Conservation (phyloP, 768 basidiomycete genomes). For the Xerocomellus dryophilus region DNA sequence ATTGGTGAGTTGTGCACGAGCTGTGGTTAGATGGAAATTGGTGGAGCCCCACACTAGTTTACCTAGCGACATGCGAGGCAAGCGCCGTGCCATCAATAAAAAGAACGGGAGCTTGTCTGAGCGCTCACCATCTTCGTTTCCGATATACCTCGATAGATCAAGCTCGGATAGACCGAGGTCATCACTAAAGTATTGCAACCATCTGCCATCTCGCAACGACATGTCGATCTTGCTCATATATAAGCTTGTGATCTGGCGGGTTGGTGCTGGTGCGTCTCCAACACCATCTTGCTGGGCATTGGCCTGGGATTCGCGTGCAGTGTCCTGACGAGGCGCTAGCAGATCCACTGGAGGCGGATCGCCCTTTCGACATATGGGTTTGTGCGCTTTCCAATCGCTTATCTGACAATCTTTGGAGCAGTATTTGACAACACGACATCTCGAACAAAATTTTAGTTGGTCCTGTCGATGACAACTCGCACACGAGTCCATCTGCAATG, state of each 20-base stretch:
- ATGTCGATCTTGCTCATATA: neutral
- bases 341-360: neutral
- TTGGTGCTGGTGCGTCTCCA: neutral
- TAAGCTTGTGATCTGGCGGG: neutral
- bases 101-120: neutral
- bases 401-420: neutral
- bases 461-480: neutral
- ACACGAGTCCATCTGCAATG: neutral
- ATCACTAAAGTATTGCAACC: neutral
- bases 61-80: neutral
- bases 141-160: neutral
- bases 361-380: neutral
- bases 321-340: neutral
- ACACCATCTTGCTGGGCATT: neutral
- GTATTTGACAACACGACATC: neutral
- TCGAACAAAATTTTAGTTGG: neutral
- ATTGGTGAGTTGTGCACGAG: neutral
- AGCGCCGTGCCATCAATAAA: neutral
- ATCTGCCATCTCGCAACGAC: neutral
- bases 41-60: slow-evolving; percentile 2
- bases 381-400: neutral
- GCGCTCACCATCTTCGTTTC: neutral
- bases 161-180: neutral
- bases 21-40: neutral
- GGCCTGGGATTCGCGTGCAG: neutral